phyloP scores from a whole-genome alignment of 164 flowering plant genomes.

The Houttuynia cordata region DNA sequence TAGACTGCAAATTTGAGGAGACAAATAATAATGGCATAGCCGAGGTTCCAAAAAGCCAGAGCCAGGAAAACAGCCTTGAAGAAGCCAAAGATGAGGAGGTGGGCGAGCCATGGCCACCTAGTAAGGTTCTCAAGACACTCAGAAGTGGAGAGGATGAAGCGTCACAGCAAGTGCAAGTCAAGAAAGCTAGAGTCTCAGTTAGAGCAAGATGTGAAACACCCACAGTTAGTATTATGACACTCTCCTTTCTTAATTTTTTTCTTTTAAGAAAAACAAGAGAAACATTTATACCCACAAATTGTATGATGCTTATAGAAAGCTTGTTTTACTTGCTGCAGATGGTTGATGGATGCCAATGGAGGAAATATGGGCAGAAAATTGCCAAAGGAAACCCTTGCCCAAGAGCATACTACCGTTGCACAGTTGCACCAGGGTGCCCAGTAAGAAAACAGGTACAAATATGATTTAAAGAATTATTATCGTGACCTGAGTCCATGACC shows the following conservation, averaged over 20 bases:
- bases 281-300: background rate
- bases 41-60: constrained; percentile 14
- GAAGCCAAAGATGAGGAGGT: constrained; percentile 28
- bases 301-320: too few relatives aligned
- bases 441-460: constrained; percentile 79
- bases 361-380: constrained; percentile 93
- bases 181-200: constrained; percentile 85
- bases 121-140: constrained; percentile 29
- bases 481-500: too few relatives aligned
- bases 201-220: constrained; percentile 74
- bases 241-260: background rate
- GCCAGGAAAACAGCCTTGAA: constrained; percentile 29
- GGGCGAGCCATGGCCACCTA: constrained; percentile 39
- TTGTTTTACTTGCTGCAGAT: constrained; percentile 30
- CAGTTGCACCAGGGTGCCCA: constrained; percentile 78
- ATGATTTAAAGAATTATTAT: too few relatives aligned
- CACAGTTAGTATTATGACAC: constrained; percentile 27
- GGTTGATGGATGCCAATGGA: constrained; percentile 98
- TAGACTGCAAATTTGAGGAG: constrained; percentile 24
- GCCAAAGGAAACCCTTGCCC: constrained; percentile 98
- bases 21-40: constrained; percentile 1
- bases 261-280: background rate
- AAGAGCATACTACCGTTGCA: constrained; percentile 91
- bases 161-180: constrained; percentile 32
- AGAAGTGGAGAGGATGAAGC: constrained; percentile 37